Evolutionary conservation across 2,329 filamentous ascomycete species (phyloP).

Genomic region (Claviceps africana): DNA sequence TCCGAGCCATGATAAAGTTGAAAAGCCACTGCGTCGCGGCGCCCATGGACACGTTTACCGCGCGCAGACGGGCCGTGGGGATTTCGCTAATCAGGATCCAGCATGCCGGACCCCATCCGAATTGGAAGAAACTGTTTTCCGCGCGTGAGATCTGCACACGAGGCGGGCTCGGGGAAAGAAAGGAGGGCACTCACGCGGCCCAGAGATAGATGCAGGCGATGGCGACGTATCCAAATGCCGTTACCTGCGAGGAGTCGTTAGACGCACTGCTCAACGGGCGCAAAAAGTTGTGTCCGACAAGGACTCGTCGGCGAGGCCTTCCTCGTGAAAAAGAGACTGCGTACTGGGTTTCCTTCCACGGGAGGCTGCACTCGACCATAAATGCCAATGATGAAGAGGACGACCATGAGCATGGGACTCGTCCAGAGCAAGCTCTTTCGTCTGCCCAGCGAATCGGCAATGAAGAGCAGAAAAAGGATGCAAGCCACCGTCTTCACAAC

Average conservation of each 20-base stretch:
- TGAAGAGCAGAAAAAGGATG: conserved; percentile 49
- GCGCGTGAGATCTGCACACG: conserved; percentile 8
- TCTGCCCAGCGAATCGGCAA: conserved; percentile 55
- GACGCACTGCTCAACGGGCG: neutral
- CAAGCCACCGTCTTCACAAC: conserved; percentile 55
- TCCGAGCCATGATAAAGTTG: conserved; percentile 57
- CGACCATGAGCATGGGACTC: conserved; percentile 43
- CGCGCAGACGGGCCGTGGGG: conserved; percentile 49
- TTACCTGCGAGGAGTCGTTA: conserved; percentile 24
- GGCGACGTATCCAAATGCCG: conserved; percentile 54
- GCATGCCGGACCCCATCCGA: conserved; percentile 57
- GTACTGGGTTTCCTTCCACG: conserved; percentile 30
- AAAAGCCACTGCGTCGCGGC: conserved; percentile 61
- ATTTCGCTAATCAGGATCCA: conserved; percentile 62
- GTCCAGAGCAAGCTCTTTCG: conserved; percentile 48
- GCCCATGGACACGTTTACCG: conserved; percentile 53
- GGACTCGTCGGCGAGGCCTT: neutral
- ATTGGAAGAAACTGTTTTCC: conserved; percentile 42
- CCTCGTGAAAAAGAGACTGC: conserved; percentile 4
- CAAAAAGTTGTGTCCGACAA: neutral
- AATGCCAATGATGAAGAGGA: conserved; percentile 59
- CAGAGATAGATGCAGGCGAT: conserved; percentile 61
- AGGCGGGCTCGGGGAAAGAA: neutral
- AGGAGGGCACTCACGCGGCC: conserved; percentile 29
- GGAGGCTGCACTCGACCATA: conserved; percentile 52